phyloP scores from a whole-genome alignment of 2,329 filamentous ascomycete species.

The Thermomyces lanuginosus region DNA sequence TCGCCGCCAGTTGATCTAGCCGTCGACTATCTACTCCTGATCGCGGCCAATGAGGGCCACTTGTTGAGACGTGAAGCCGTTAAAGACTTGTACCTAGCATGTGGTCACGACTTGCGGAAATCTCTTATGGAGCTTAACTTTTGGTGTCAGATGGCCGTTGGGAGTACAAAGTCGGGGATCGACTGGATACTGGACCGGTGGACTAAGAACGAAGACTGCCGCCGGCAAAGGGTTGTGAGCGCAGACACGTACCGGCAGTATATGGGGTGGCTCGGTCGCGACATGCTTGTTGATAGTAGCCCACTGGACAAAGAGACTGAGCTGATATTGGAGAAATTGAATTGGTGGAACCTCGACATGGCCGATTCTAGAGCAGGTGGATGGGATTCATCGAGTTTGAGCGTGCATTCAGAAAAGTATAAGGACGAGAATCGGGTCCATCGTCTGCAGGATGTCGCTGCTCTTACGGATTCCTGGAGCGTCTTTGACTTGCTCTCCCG shows the following conservation, averaged over 20 bases:
- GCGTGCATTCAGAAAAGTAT: no score
- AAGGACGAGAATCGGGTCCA: no score
- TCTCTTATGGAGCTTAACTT: constrained; percentile 75
- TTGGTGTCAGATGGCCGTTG: constrained; percentile 93
- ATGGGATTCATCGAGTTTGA: no score
- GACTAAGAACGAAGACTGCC: constrained; percentile 55
- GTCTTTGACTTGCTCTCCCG: constrained; percentile 20
- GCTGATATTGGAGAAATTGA: constrained; percentile 46
- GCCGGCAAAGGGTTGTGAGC: constrained; percentile 64
- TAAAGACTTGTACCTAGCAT: constrained; percentile 51
- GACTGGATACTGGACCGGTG: constrained; percentile 77
- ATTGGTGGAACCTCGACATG: constrained; percentile 50
- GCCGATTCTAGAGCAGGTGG: no score
- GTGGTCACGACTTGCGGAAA: constrained; percentile 58
- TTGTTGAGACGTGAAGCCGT: constrained; percentile 52
- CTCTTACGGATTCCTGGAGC: constrained; percentile 20
- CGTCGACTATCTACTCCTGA: constrained; percentile 61
- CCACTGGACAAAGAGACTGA: constrained; percentile 42
- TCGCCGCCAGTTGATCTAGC: constrained; percentile 51
- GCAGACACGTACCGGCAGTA: constrained; percentile 58
- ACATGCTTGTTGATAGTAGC: constrained; percentile 31
- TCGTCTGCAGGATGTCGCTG: constrained; percentile 13
- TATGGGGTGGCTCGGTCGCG: constrained; percentile 60
- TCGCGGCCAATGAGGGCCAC: constrained; percentile 84
- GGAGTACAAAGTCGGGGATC: constrained; percentile 70